phyloP scores from a whole-genome alignment of 140 eudicot genomes.

The Senecio squalidus region DNA sequence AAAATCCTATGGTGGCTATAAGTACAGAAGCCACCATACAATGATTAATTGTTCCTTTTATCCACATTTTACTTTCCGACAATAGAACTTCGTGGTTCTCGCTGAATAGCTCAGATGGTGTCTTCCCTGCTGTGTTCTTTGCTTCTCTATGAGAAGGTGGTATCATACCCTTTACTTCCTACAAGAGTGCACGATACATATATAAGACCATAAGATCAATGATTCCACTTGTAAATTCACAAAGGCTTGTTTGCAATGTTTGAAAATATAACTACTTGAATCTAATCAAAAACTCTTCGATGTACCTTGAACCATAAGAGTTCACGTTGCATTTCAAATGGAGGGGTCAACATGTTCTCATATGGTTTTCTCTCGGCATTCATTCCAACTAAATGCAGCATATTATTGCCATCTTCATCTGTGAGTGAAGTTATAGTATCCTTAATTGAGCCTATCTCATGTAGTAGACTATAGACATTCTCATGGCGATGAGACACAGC shows the following conservation, averaged over 20 bases:
- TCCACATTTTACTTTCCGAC: not conserved
- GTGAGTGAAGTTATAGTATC: not conserved
- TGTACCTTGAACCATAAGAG: not conserved
- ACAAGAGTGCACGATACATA: not conserved
- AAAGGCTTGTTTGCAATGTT: not conserved
- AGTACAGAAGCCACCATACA: not conserved
- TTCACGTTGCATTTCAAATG: not conserved
- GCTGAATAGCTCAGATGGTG: not conserved
- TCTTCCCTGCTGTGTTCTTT: accelerated
- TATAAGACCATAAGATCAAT: not conserved
- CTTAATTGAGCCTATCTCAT: not conserved
- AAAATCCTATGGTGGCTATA: not conserved
- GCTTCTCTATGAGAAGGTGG: not conserved
- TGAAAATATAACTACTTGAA: not conserved
- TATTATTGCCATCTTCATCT: not conserved
- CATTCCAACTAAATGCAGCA: not conserved
- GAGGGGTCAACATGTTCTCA: too few species aligned
- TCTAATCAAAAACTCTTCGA: too few species aligned
- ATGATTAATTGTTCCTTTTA: not conserved
- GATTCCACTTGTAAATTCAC: not conserved
- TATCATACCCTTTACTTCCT: not conserved
- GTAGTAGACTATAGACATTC: not conserved
- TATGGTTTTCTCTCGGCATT: too few species aligned
- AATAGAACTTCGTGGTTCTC: not conserved
- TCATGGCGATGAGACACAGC: not conserved